A percentile compares a stretch with the other conserved stretches of the same genome.
Evolutionary conservation across 1,284 basidiomycete genomes (phyloP).

Genomic region (Naganishia sp.): DNA sequence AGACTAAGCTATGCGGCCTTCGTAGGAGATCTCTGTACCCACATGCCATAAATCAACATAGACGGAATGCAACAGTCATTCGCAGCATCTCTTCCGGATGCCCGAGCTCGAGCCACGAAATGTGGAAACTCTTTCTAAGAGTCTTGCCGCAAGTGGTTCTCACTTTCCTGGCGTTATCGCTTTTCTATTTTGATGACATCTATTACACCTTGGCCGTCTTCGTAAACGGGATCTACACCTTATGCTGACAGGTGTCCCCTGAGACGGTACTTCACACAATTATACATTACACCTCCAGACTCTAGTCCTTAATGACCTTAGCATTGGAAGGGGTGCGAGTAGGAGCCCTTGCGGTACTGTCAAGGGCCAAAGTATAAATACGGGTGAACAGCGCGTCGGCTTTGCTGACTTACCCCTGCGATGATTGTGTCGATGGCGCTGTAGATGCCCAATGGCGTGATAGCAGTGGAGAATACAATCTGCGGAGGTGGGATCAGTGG

Average conservation of each 20-base stretch:
- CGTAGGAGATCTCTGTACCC: background rate
- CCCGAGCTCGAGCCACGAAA: too few relatives aligned
- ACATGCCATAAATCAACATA: background rate
- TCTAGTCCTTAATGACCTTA: constrained; percentile 28
- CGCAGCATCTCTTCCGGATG: too few relatives aligned
- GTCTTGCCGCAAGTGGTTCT: too few relatives aligned
- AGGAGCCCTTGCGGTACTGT: constrained; percentile 41
- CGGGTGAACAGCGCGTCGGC: too few relatives aligned
- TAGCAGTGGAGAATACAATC: constrained; percentile 42
- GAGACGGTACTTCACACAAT: constrained; percentile 6
- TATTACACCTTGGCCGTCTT: constrained; percentile 22
- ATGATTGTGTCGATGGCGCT: constrained; percentile 46
- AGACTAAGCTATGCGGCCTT: constrained; percentile 56
- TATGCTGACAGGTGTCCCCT: background rate
- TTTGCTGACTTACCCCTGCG: constrained; percentile 35
- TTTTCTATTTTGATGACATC: constrained; percentile 4
- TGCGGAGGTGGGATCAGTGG: constrained; percentile 25
- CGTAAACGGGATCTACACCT: background rate
- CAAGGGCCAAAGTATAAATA: background rate
- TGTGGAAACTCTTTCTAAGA: too few relatives aligned
- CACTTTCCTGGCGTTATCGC: too few relatives aligned
- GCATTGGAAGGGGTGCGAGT: constrained; percentile 47
- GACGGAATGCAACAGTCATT: background rate
- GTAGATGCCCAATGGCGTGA: constrained; percentile 49
- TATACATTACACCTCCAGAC: constrained; percentile 6